Percentiles rank a stretch among this genome's conserved stretches.
Evolutionary conservation across 805 yeast genomes (phyloP).

Genomic region (Barnettozyma sp.): DNA sequence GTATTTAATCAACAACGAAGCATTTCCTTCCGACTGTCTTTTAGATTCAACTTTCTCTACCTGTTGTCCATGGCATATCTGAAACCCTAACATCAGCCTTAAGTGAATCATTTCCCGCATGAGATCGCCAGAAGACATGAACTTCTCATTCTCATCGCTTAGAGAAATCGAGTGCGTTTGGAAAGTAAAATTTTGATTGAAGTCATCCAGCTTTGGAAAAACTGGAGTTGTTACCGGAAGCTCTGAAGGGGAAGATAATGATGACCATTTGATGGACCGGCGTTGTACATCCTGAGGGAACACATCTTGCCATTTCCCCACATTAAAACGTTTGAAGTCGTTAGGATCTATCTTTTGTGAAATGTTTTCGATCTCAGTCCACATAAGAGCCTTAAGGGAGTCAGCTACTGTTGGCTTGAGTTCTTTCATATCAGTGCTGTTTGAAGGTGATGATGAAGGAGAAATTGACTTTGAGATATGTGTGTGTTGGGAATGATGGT

Average conservation of each 20-base stretch:
- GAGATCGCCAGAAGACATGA: conserved; percentile 50
- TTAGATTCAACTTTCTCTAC: conserved; percentile 62
- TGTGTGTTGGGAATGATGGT: conserved; percentile 4
- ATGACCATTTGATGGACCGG: conserved; percentile 81
- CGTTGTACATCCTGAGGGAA: conserved; percentile 67
- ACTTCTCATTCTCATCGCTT: conserved; percentile 47
- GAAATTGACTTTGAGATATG: conserved; percentile 7
- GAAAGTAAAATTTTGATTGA: conserved; percentile 66
- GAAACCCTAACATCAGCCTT: conserved; percentile 82
- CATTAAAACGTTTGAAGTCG: conserved; percentile 48
- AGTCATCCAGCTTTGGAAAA: conserved; percentile 66
- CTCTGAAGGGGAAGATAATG: conserved; percentile 89
- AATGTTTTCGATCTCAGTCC: conserved; percentile 72
- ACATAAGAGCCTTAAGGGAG: conserved; percentile 25
- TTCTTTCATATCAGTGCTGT: conserved; percentile 1
- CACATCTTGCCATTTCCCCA: conserved; percentile 88
- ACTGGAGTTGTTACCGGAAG: conserved; percentile 75
- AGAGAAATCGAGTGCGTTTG: conserved; percentile 76
- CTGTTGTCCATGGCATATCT: conserved; percentile 68
- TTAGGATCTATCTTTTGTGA: conserved; percentile 57
- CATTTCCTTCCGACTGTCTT: conserved; percentile 48
- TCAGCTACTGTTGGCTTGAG: conserved; percentile 17
- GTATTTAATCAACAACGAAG: conserved; percentile 49
- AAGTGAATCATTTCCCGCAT: conserved; percentile 83
- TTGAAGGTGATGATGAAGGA: conserved; percentile 9